Base-by-base conservation (phyloP, 1,139 yeast genomes). In the Taphrina communis region DNA sequence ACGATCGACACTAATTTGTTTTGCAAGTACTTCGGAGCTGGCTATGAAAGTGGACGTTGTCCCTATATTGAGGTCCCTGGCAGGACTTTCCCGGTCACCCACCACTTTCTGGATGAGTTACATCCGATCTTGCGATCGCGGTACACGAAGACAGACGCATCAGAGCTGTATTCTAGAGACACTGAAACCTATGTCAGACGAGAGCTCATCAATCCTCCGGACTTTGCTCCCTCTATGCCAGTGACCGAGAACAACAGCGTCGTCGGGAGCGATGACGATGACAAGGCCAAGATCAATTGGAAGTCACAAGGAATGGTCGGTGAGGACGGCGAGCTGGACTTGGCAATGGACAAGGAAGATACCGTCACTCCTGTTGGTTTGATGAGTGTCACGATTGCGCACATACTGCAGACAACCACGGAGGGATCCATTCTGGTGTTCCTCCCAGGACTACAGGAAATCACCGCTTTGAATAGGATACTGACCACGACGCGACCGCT, bases 401-500 rank as follows among this genome's bases (percentile, higher is more conserved):
- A 69, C 39, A 42, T 69, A 41, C 44, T 46, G 52, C 59, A 65
- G 50, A 69, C 70, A 5, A 60, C 71, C 14, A 41, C 66, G 17
- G 70, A 66, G 36, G 71, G 71, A 0, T 88, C 95, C 0, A 86
- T 90, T 48, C 80, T 90, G 71, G 83, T 89, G 0, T 90, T 90
- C 75, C 77, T 90, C 70, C 95, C 96, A 0, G 96, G 96, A 78
- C 86, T 88, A 11, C 84, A 87, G 80, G 96, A 90, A 76, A 89
- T 90, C 70, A 84, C 80, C 74, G 85, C 91, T 0, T 85, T 90
- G 76, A 93, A 88, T 74, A 84, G 86, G 0, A 77, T 88, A 2
- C 82, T 78, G 70, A 87, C 87, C 72, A 58, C 56, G 7, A 65
- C 63, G 11, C 82, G 86, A 72, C 80, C 83, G 0, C 65, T 74